Base-by-base conservation (phyloP, 768 basidiomycete genomes). In the Agrocybe pediades region DNA sequence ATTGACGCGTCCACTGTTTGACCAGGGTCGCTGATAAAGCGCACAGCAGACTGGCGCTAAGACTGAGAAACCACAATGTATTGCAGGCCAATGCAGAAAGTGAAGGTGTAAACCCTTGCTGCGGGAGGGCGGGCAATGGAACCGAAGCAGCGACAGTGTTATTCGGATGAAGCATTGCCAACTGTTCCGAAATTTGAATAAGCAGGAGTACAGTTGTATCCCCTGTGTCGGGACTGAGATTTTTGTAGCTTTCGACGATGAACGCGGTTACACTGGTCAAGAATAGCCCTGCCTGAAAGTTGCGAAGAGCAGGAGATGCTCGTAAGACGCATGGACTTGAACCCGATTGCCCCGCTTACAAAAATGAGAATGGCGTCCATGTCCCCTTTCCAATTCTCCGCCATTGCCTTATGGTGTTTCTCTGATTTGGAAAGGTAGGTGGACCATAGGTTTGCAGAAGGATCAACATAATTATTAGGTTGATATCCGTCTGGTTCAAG, bases 1-100 rank as follows among this genome's bases (percentile, higher is more conserved):
- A 77, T 26, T 72, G 68, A 16, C 74, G 68, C 1, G 75, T 66
- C 81, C 81, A 83, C 52, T 79, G 77, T 58, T 82, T 74, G 24
- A 78, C 73, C 7, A 82, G 58, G 6, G 77, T 80, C 11, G 78
- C 77, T 0, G 71, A 68, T 25, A 78, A 68, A 16, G 76, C 76
- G 55, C 70, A 72, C 7, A 65, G 54, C 20, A 81, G 65, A 49
- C 74, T 77, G 41, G 75, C 71, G 2, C 66, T 66, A 6, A 83
- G 65, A 55, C 76, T 79, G 40, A 77, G 63, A 57, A 81, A 78
- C 76, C 75, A 81, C 4, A 78, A 62, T 0, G 58, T 60, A 52
- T 81, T 81, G 58, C 72, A 73, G 27, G 76, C 55, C 1, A 73
- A 57, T 11, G 71, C 61, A 16, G 71, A 69, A 3, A 58, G 59